Conservation (phyloP, 2,329 filamentous ascomycete genomes). For the Mycocentrospora acerina region DNA sequence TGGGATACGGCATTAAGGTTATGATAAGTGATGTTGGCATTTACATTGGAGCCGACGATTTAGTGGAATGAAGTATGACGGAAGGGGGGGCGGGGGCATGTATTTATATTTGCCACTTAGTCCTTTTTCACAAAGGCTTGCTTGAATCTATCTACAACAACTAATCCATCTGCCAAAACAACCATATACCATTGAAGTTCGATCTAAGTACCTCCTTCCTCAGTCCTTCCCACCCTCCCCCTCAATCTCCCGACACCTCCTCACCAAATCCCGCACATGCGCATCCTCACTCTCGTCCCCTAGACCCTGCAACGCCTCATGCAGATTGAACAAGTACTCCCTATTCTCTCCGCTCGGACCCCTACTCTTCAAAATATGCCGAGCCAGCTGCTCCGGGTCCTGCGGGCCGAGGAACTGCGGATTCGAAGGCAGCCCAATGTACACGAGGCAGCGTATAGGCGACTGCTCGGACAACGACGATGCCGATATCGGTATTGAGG, state of each 20-base stretch:
- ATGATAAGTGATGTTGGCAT: too few species aligned
- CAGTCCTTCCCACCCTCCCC: constrained; percentile 25
- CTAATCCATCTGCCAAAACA: too few species aligned
- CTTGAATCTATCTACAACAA: too few species aligned
- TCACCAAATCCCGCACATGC: constrained; percentile 81
- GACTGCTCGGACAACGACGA: too few species aligned
- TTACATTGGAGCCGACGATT: too few species aligned
- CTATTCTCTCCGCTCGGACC: constrained; percentile 88
- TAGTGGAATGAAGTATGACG: too few species aligned
- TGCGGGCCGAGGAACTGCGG: constrained; percentile 88
- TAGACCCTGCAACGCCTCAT: constrained; percentile 71
- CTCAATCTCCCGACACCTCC: constrained; percentile 68
- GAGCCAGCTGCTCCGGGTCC: constrained; percentile 73
- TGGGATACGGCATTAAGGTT: too few species aligned
- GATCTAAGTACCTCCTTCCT: not conserved
- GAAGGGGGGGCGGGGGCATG: too few species aligned
- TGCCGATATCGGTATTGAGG: too few species aligned
- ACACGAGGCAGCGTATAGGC: constrained; percentile 67
- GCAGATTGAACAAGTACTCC: constrained; percentile 83
- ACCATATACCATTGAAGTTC: too few species aligned
- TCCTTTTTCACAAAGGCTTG: too few species aligned
- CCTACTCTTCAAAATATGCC: constrained; percentile 73
- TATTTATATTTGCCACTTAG: too few species aligned
- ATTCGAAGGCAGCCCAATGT: constrained; percentile 92
- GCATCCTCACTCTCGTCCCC: constrained; percentile 76